Evolutionary conservation across 2,329 filamentous ascomycete species (phyloP).

Genomic region (Paecilomyces sp.): DNA sequence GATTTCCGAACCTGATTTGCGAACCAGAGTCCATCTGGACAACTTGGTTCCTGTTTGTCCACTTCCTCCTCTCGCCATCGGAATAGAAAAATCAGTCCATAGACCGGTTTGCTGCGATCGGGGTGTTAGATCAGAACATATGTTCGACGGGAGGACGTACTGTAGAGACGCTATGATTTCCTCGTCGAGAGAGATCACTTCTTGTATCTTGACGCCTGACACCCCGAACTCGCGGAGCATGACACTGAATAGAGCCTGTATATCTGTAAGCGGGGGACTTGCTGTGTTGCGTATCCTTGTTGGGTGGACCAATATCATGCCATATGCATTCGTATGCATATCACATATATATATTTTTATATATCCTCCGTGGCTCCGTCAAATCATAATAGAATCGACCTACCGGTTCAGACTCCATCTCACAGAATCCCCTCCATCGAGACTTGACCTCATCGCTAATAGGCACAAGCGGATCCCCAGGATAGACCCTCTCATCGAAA

Average conservation of each 20-base stretch:
- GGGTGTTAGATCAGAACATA: background rate
- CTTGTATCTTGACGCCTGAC: slow-evolving; percentile 63
- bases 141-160: slow-evolving; percentile 33
- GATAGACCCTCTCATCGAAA: slow-evolving; percentile 4
- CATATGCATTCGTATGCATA: background rate
- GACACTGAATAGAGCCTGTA: slow-evolving; percentile 72
- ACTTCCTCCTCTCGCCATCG: slow-evolving; percentile 58
- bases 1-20: slow-evolving; percentile 66
- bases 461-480: slow-evolving; percentile 20
- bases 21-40: slow-evolving; percentile 73
- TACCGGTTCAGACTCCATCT: slow-evolving; percentile 86
- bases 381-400: slow-evolving; percentile 20
- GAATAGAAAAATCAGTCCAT: slow-evolving; percentile 86
- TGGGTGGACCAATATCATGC: background rate
- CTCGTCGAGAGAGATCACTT: slow-evolving; percentile 67
- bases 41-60: slow-evolving; percentile 45
- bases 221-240: slow-evolving; percentile 77
- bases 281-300: background rate
- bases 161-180: slow-evolving; percentile 56
- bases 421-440: slow-evolving; percentile 45
- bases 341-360: background rate
- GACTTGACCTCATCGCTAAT: slow-evolving; percentile 32
- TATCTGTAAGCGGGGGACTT: background rate
- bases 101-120: slow-evolving; percentile 57
- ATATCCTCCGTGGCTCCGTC: slow-evolving; percentile 1